Conservation (phyloP, 768 basidiomycete species). For the Russula brevipes region DNA sequence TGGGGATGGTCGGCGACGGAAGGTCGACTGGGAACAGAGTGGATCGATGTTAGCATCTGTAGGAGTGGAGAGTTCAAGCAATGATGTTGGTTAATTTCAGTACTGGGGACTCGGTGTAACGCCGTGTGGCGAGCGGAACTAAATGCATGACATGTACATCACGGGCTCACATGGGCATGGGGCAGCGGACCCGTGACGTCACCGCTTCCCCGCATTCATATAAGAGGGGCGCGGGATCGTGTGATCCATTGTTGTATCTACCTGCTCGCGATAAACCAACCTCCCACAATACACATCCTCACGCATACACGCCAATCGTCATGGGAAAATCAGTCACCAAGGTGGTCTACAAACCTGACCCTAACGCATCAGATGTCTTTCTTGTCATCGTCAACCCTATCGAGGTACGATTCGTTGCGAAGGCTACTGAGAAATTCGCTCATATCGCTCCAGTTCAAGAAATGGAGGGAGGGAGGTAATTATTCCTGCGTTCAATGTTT, state of each 20-base stretch:
- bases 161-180: neutral
- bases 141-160: neutral
- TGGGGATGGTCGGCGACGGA: neutral
- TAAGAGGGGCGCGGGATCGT: constrained; percentile 25
- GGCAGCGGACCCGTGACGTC: constrained; percentile 20
- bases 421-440: constrained; percentile 4
- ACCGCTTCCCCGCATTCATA: constrained; percentile 1
- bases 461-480: constrained; percentile 78
- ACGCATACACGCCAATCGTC: constrained; percentile 19
- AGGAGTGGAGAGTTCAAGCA: neutral
- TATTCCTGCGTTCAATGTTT: constrained; percentile 20
- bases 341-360: constrained; percentile 75
- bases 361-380: constrained; percentile 68
- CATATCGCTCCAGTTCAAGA: constrained; percentile 50
- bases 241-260: neutral
- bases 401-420: constrained; percentile 44
- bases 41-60: constrained; percentile 6
- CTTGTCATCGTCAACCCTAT: constrained; percentile 59
- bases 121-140: neutral
- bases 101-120: neutral
- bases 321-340: constrained; percentile 53
- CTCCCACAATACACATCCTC: neutral
- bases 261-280: neutral
- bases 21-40: constrained; percentile 16
- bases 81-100: neutral